These are phyloP conservation scores for Eutrema yunnanense DNA, from an alignment of 345 rosid genomes.

Conservation along the genomic window DNA sequence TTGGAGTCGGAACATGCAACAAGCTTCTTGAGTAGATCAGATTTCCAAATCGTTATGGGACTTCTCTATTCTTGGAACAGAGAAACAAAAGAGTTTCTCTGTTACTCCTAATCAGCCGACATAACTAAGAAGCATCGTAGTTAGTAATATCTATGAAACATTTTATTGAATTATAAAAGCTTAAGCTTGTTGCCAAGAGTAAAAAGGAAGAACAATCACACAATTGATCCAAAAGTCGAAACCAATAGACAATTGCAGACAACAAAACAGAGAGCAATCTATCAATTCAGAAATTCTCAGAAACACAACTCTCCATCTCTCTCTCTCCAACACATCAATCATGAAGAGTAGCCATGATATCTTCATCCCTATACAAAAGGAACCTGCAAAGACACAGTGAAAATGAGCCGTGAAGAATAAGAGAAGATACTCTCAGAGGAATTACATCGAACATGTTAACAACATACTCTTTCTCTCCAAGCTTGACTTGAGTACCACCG, in stretches of 20 bases:
- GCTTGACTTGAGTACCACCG: slow-evolving; percentile 75
- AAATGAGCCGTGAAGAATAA: neutral
- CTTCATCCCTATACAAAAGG: slow-evolving; percentile 64
- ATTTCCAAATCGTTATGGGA: neutral
- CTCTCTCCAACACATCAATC: slow-evolving; percentile 21
- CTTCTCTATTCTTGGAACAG: neutral
- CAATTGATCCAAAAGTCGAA: neutral
- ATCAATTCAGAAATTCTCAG: neutral
- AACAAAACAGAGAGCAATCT: neutral
- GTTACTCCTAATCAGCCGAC: slow-evolving; percentile 33
- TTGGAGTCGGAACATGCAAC: slow-evolving; percentile 85
- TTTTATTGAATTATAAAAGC: neutral
- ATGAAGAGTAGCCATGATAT: slow-evolving; percentile 66
- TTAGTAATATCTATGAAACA: neutral
- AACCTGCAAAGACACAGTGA: slow-evolving; percentile 38
- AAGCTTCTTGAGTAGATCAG: slow-evolving; percentile 69
- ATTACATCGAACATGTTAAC: neutral
- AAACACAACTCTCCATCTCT: neutral
- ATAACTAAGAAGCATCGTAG: slow-evolving; percentile 16
- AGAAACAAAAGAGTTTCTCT: slow-evolving; percentile 6
- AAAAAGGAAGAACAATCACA: neutral
- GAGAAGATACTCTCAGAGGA: neutral
- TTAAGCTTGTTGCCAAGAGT: neutral
- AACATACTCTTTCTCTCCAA: slow-evolving; percentile 68
- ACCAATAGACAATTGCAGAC: neutral